Base-by-base conservation (phyloP, 768 basidiomycete species). In the Podaxis rugospora region DNA sequence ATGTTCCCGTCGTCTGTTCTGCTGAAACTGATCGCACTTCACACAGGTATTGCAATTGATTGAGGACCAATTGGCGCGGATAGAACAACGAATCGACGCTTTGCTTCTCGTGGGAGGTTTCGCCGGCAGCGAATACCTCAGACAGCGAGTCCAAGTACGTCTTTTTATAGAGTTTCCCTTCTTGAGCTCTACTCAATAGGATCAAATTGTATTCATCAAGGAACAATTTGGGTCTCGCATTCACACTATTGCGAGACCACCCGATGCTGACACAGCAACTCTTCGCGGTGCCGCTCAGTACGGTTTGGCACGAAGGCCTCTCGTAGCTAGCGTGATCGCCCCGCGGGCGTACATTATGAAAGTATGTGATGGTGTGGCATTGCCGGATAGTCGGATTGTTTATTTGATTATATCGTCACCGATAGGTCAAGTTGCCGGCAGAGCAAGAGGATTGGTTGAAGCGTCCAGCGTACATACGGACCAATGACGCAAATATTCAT, bases 61-160 rank as follows among this genome's bases (percentile, higher is more conserved):
- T 66, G 90, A 92, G 66, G 87, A 87, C 21, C 92, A 93, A 73
- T 76, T 85, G 54, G 75, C 75, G 63, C 83, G 80, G 70, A 79
- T 88, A 55, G 82, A 88, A 69, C 87, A 90, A 68, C 78, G 77
- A 50, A 83, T 94, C 69, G 86, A 94, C 78, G 93, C 92, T 7
- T 75, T 95, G 55, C 83, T 95, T 65, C 84, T 95, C 67, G 92
- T 95, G 70, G 93, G 93, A 73, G 93, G 93, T 57, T 95, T 95
- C 72, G 88, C 88, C 52, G 90, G 88, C 5, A 89, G 89, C 71
- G 88, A 92, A 70, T 94, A 95, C 72, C 77, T 94, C 64, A 92
- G 89, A 75, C 80, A 84, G 68, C 83, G 85, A 63, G 88, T 94
- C 42, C 82, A 92, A 80, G 90, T 87, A 55, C 62, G 83, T 76